Percentiles rank a stretch among this genome's conserved stretches.
Conservation (phyloP, 1,284 basidiomycete species). For the Porogramme epimiltina region DNA sequence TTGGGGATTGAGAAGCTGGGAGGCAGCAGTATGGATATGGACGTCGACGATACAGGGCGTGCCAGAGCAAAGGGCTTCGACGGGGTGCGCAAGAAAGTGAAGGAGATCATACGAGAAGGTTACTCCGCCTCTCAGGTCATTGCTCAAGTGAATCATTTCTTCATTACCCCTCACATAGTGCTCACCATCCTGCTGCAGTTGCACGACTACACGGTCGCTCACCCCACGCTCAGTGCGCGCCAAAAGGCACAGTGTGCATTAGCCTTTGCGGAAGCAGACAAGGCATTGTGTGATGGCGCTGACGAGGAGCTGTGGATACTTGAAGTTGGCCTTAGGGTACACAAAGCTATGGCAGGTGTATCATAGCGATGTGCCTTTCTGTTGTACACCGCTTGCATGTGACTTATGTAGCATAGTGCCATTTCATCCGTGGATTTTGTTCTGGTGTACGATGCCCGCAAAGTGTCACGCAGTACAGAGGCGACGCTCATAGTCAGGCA, state of each 20-base stretch:
- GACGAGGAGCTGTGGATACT: slow-evolving; percentile 97
- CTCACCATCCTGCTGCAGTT: slow-evolving; percentile 50
- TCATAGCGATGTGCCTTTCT: too few relatives aligned
- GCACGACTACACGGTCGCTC: slow-evolving; percentile 87
- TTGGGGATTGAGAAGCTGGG: slow-evolving; percentile 74
- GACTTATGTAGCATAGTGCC: background rate
- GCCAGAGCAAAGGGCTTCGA: slow-evolving; percentile 59
- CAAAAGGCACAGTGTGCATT: slow-evolving; percentile 86
- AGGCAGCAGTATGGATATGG: slow-evolving; percentile 51
- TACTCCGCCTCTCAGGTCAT: slow-evolving; percentile 93
- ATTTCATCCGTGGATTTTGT: too few relatives aligned
- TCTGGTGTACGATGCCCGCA: too few relatives aligned
- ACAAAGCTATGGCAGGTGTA: slow-evolving; percentile 52
- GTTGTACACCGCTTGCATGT: background rate
- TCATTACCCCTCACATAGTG: background rate
- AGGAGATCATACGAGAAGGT: slow-evolving; percentile 80
- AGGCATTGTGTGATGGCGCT: slow-evolving; percentile 95
- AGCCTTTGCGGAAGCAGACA: slow-evolving; percentile 93
- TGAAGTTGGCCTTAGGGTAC: slow-evolving; percentile 80
- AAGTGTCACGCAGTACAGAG: too few relatives aligned
- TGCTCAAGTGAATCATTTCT: slow-evolving; percentile 66
- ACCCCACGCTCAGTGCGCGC: slow-evolving; percentile 78
- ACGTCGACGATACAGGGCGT: slow-evolving; percentile 43
- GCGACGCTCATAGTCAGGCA: too few relatives aligned
- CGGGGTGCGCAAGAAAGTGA: slow-evolving; percentile 73